Percentiles rank a stretch among this genome's conserved stretches.
phyloP scores from a whole-genome alignment of 306 rosid species.

The Arachis stenosperma region DNA sequence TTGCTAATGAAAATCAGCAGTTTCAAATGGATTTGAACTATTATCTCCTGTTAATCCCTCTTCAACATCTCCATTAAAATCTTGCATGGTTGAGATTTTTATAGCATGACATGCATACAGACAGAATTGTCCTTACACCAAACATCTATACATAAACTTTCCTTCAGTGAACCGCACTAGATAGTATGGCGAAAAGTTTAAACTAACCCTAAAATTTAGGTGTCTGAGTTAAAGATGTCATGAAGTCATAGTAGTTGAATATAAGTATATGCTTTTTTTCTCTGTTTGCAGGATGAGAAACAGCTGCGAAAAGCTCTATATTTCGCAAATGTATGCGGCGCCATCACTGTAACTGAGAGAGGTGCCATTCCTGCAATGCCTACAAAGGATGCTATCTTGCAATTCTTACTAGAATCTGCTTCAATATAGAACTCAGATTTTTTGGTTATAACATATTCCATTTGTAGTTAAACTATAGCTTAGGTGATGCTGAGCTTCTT shows the following conservation, averaged over 20 bases:
- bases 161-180: no score
- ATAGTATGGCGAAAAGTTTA: no score
- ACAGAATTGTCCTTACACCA: no score
- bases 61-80: no score
- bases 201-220: no score
- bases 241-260: no score
- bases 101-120: no score
- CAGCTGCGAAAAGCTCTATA: constrained; percentile 62
- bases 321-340: constrained; percentile 86
- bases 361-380: constrained; percentile 96
- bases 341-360: constrained; percentile 75
- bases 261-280: neutral
- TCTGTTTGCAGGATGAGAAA: constrained; percentile 60
- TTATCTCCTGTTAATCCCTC: neutral
- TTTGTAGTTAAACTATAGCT: constrained; percentile 37
- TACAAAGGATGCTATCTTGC: constrained; percentile 62
- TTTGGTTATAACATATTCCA: constrained; percentile 37
- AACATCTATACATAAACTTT: no score
- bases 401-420: constrained; percentile 53
- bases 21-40: constrained; percentile 3
- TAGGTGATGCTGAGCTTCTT: constrained; percentile 33
- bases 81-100: no score
- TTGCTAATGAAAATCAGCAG: neutral
- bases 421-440: constrained; percentile 13
- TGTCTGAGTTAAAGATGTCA: no score